phyloP scores from a whole-genome alignment of 2,329 filamentous ascomycete genomes.

The Fusarium bulbicola region DNA sequence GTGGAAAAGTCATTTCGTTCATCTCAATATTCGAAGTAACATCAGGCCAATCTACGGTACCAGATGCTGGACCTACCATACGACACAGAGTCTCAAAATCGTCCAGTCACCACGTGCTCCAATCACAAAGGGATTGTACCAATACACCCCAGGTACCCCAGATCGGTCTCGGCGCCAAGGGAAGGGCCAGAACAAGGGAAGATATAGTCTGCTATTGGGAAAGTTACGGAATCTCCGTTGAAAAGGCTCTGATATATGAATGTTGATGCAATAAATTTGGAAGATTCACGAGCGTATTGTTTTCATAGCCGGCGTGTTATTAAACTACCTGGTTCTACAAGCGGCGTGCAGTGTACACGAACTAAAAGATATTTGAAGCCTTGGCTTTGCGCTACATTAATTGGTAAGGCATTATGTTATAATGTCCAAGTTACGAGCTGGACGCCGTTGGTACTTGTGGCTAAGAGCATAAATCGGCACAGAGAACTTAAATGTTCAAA shows the following conservation, averaged over 20 bases:
- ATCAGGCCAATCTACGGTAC: not conserved
- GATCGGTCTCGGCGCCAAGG: not conserved
- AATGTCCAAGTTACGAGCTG: too few relatives aligned
- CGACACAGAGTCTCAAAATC: not conserved
- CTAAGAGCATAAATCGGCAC: too few relatives aligned
- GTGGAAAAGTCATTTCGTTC: too few relatives aligned
- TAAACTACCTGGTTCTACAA: not conserved
- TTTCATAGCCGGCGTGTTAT: not conserved
- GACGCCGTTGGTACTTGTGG: too few relatives aligned
- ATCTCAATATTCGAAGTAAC: not conserved
- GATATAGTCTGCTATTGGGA: not conserved
- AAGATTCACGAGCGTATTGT: not conserved
- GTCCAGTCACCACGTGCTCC: not conserved
- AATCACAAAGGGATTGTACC: not conserved
- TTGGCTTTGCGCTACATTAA: too few relatives aligned
- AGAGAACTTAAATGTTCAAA: too few relatives aligned
- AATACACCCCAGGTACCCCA: not conserved
- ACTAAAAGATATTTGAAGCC: not conserved
- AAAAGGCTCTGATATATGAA: constrained; percentile 24
- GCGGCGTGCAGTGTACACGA: not conserved
- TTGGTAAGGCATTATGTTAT: too few relatives aligned
- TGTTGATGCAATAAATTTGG: not conserved
- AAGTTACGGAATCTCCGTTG: not conserved
- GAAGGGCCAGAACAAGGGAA: not conserved
- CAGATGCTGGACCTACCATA: not conserved